Evolutionary conservation across 2,329 filamentous ascomycete species (phyloP).

Genomic region (Fusarium sp.): DNA sequence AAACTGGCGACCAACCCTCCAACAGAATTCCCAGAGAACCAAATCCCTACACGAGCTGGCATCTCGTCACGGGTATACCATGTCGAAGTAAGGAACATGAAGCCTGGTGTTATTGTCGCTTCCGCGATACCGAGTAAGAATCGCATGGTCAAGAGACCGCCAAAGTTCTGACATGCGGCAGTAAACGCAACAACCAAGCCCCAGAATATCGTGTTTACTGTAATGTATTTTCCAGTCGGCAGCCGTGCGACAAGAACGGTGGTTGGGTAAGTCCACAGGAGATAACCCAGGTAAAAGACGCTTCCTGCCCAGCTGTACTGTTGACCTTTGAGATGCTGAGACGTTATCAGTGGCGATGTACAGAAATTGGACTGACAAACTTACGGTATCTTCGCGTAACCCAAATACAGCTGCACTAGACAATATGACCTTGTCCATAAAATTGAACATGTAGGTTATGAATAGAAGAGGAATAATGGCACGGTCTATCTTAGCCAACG

Average conservation of each 20-base stretch:
- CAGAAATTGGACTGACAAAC: neutral
- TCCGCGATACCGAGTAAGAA: slow-evolving; percentile 68
- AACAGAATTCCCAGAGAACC: slow-evolving; percentile 65
- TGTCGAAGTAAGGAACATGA: slow-evolving; percentile 67
- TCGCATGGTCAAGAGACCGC: slow-evolving; percentile 61
- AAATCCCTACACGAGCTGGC: slow-evolving; percentile 65
- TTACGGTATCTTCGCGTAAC: slow-evolving; percentile 60
- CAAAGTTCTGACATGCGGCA: slow-evolving; percentile 61
- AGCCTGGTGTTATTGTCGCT: slow-evolving; percentile 65
- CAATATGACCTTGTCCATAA: slow-evolving; percentile 71
- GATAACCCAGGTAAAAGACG: slow-evolving; percentile 59
- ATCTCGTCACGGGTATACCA: slow-evolving; percentile 70
- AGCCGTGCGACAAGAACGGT: slow-evolving; percentile 61
- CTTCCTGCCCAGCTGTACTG: slow-evolving; percentile 74
- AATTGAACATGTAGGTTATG: slow-evolving; percentile 68
- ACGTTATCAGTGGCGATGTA: neutral
- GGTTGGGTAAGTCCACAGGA: slow-evolving; percentile 63
- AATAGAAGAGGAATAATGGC: slow-evolving; percentile 68
- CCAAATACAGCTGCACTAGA: slow-evolving; percentile 69
- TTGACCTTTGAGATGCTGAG: slow-evolving; percentile 48
- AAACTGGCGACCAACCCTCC: slow-evolving; percentile 62
- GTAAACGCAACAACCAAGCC: slow-evolving; percentile 60
- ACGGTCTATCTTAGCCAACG: slow-evolving; percentile 68
- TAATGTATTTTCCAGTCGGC: slow-evolving; percentile 61
- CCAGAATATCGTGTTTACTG: slow-evolving; percentile 63